Base-by-base conservation (phyloP, 139 green algal genomes). In the Deuterostichococcus epilithicus region DNA sequence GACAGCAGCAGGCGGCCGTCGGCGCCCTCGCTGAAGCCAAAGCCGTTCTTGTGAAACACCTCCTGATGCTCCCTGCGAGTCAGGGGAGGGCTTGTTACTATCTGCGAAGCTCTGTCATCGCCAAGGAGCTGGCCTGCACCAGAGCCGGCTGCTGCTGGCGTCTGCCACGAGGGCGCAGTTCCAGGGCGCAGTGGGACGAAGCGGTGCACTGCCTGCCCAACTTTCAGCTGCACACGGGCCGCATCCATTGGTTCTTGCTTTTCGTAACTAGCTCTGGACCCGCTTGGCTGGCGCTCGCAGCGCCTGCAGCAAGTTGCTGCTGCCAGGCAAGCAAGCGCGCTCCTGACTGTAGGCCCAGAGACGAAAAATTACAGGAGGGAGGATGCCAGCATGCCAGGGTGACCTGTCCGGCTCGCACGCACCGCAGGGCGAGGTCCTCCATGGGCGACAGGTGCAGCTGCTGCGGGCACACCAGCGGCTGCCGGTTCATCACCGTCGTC, bases 31-130 rank as follows among this genome's bases (percentile, higher is more conserved):
- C 84, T 75, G 76, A 99, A 97, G 25, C 95, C 91, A 81, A 99
- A 99, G 23, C 96, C 96, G 70, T 97, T 98, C 8, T 70, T 44
- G 2, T 81, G 74, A 76, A 97, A 97, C 28, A 92, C 76, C 2
- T 88, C 75, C 25, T 94, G 10, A 80, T 97, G 83, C 32, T 94
- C 88, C 42, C 86, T 84, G 73, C 72, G 36, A 39, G 1, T 25
- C 30, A 68, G 23, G 15, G 10, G 45, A 68, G 68, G 3, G 44
- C 4, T 70, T 70, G 18, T 70, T 8, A 22, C 26, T 70, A 15
- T 26, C 63, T 70, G 30, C 26, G 23, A 70, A 70, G n/a, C n/a
- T n/a, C n/a, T n/a, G n/a, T n/a, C n/a, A n/a, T n/a, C n/a, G n/a
- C n/a, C n/a, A n/a, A n/a, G n/a, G n/a, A n/a, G n/a, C n/a, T n/a